Percentiles rank a stretch among this genome's conserved stretches.
These are phyloP conservation scores for Lyophyllum shimeji DNA, from an alignment of 768 basidiomycete genomes.

Conservation along the genomic window DNA sequence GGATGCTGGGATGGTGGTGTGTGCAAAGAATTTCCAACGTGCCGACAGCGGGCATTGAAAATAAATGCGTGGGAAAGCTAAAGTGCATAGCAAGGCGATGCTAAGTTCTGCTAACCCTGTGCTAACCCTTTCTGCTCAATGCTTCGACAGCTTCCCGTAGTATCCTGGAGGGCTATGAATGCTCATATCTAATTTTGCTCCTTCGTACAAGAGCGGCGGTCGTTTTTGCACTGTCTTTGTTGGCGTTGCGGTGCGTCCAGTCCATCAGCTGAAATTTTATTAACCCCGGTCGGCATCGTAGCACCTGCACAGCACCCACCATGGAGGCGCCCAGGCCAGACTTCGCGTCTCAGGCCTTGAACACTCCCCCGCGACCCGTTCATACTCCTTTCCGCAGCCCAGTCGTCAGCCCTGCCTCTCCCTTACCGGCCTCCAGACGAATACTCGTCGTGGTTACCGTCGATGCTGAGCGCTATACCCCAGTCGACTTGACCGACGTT, in stretches of 20 bases:
- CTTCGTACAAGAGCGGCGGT: too few relatives aligned
- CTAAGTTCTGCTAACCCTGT: background rate
- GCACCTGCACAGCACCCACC: background rate
- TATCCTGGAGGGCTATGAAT: background rate
- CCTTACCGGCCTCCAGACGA: background rate
- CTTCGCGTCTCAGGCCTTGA: background rate
- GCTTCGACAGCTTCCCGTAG: background rate
- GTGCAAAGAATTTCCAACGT: conserved; percentile 8
- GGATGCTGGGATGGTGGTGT: conserved; percentile 15
- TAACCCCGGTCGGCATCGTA: background rate
- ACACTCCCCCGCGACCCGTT: background rate
- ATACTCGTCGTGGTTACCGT: conserved; percentile 19
- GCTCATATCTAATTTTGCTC: too few relatives aligned
- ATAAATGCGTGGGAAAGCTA: conserved; percentile 20
- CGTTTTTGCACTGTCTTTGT: background rate
- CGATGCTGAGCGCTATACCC: conserved; percentile 21
- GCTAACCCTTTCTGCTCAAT: background rate
- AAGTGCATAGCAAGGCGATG: background rate
- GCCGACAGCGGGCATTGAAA: conserved; percentile 11
- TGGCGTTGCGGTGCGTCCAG: background rate
- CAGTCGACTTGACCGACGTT: conserved; percentile 18
- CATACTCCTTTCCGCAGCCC: background rate
- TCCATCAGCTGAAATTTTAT: background rate
- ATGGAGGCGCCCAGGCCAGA: conserved; percentile 3
- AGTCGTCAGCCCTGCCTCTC: conserved; percentile 8